phyloP scores from a whole-genome alignment of 805 yeast genomes.

The Ogataea nitratoaversa region DNA sequence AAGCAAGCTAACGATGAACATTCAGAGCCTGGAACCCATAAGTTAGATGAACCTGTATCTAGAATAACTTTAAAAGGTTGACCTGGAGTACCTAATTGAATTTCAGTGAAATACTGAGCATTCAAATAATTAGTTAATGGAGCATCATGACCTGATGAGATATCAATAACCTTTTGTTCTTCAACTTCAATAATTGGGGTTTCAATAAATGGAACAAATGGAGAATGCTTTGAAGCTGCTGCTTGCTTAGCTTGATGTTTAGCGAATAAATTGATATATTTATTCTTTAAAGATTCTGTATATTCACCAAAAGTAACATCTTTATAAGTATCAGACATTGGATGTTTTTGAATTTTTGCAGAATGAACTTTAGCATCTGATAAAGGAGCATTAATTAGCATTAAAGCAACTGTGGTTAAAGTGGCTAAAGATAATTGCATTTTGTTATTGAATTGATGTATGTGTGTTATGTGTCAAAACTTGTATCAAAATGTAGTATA shows the following conservation, averaged over 20 bases:
- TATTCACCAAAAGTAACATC: constrained; percentile 44
- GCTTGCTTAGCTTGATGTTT: constrained; percentile 30
- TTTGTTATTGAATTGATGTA: background rate
- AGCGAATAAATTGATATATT: constrained; percentile 41
- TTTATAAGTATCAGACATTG: constrained; percentile 42
- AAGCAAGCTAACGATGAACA: constrained; percentile 94
- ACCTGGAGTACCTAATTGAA: constrained; percentile 87
- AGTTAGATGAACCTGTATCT: constrained; percentile 94
- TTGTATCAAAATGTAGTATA: too few relatives aligned
- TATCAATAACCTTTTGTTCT: too few relatives aligned
- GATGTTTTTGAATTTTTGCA: constrained; percentile 44
- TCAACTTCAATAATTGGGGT: constrained; percentile 10
- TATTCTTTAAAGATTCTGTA: constrained; percentile 43
- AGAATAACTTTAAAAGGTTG: constrained; percentile 90
- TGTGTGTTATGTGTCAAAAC: too few relatives aligned
- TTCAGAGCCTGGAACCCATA: constrained; percentile 91
- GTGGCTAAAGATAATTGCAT: constrained; percentile 33
- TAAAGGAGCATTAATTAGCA: constrained; percentile 23
- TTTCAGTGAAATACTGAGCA: constrained; percentile 95
- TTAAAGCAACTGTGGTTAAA: constrained; percentile 41
- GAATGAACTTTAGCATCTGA: constrained; percentile 44
- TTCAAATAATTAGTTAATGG: constrained; percentile 92
- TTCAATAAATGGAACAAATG: constrained; percentile 42
- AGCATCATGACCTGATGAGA: constrained; percentile 63
- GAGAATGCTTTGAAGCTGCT: constrained; percentile 27